phyloP scores from a whole-genome alignment of 352 stramenopile species.

The Globisporangium orthogonon region DNA sequence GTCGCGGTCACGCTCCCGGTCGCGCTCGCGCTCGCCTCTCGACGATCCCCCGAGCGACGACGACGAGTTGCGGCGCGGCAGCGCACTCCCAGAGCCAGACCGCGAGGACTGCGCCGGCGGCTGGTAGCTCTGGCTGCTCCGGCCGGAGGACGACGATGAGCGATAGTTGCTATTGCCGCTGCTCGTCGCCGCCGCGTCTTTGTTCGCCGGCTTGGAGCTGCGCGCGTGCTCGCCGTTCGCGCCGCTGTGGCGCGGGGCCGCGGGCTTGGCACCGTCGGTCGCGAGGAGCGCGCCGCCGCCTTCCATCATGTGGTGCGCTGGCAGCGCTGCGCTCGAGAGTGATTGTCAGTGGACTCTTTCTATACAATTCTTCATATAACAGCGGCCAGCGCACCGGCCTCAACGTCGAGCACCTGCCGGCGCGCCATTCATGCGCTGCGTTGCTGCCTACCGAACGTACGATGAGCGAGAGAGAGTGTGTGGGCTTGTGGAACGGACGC shows the following conservation, averaged over 20 bases:
- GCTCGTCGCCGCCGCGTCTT: background rate
- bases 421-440: constrained; percentile 3
- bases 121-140: constrained; percentile 8
- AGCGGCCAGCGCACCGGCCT: background rate
- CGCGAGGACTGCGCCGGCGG: constrained; percentile 12
- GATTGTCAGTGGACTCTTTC: background rate
- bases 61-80: constrained; percentile 48
- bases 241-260: constrained; percentile 7
- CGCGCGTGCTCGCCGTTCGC: constrained; percentile 9
- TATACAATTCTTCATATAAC: background rate
- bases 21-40: constrained; percentile 16
- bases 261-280: background rate
- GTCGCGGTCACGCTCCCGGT: constrained; percentile 8
- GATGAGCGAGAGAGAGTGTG: background rate
- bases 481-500: background rate
- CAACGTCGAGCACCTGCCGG: constrained; percentile 2
- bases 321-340: background rate
- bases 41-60: constrained; percentile 16
- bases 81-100: constrained; percentile 5
- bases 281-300: constrained; percentile 9
- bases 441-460: no score
- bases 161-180: constrained; percentile 12
- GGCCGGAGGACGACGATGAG: constrained; percentile 3
- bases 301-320: constrained; percentile 13
- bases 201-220: constrained; percentile 5